Evolutionary conservation across 371 early-diverging fungal species (phyloP).

Genomic region (Syncephalastrum monosporum): DNA sequence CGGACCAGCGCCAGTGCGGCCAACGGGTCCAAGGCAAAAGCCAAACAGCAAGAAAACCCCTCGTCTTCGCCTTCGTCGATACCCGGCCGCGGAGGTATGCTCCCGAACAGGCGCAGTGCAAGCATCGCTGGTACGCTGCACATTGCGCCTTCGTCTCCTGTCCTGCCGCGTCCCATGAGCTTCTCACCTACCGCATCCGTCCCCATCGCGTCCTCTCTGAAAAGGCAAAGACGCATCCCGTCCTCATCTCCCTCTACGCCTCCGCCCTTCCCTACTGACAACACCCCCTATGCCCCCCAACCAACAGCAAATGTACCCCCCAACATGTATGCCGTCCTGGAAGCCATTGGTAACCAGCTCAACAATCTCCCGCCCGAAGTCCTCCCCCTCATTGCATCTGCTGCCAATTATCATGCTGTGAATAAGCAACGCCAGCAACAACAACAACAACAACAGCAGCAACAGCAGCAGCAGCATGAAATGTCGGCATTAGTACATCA

Average conservation of each 20-base stretch:
- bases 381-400: slow-evolving; percentile 20
- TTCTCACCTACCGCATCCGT: background rate
- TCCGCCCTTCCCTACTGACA: too few species aligned
- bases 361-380: slow-evolving; percentile 14
- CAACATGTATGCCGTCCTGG: slow-evolving; percentile 12
- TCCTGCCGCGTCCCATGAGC: background rate
- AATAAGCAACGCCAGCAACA: slow-evolving; percentile 13
- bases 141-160: slow-evolving; percentile 6
- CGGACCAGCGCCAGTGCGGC: slow-evolving; percentile 32
- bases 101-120: background rate
- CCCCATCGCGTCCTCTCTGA: background rate
- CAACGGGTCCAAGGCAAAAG: slow-evolving; percentile 1
- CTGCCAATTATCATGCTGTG: slow-evolving; percentile 13
- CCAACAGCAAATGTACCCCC: background rate
- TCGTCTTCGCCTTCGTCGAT: background rate
- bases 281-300: too few species aligned
- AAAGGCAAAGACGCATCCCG: too few species aligned
- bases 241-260: too few species aligned
- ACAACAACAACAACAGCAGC: slow-evolving; percentile 7
- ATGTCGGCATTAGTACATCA: slow-evolving; percentile 1
- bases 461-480: too few species aligned
- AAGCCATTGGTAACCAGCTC: slow-evolving; percentile 19
- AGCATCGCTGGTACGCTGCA: background rate
- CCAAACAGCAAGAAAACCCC: background rate
- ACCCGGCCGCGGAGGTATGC: background rate